phyloP scores from a whole-genome alignment of 169 alveolate genomes.

The Eimeria sp. region DNA sequence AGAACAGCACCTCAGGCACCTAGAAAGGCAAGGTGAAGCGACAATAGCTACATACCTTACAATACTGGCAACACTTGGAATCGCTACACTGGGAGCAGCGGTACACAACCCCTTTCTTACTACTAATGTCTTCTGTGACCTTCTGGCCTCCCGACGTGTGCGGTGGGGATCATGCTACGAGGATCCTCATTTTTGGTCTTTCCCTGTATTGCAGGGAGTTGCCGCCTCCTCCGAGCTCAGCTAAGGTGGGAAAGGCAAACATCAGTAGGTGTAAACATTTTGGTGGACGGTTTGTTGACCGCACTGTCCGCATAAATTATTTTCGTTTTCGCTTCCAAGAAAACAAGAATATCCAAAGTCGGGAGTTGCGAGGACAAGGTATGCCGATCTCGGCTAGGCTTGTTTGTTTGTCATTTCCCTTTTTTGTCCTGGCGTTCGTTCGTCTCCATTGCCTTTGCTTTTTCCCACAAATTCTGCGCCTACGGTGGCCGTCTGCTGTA shows the following conservation, averaged over 20 bases:
- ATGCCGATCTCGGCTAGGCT: not conserved
- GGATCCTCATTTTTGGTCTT: not conserved
- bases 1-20: not conserved
- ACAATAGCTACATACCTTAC: not conserved
- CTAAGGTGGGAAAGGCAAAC: not conserved
- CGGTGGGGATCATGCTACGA: not conserved
- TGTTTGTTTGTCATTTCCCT: not conserved
- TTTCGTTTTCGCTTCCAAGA: constrained; percentile 52
- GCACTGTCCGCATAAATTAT: constrained; percentile 51
- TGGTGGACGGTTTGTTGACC: constrained; percentile 37
- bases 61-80: not conserved
- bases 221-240: constrained; percentile 29
- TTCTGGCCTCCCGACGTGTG: not conserved
- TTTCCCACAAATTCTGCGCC: not conserved
- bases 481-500: not conserved
- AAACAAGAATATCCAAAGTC: constrained; percentile 43
- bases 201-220: constrained; percentile 9
- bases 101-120: not conserved
- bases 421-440: not conserved
- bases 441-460: not conserved
- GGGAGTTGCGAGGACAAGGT: constrained; percentile 53
- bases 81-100: not conserved
- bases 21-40: not conserved
- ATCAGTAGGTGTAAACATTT: constrained; percentile 10
- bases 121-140: not conserved